Percentiles rank a stretch among this genome's conserved stretches.
These are phyloP conservation scores for Phytophthora nicotianae DNA, from an alignment of 352 stramenopile species.

Conservation along the genomic window DNA sequence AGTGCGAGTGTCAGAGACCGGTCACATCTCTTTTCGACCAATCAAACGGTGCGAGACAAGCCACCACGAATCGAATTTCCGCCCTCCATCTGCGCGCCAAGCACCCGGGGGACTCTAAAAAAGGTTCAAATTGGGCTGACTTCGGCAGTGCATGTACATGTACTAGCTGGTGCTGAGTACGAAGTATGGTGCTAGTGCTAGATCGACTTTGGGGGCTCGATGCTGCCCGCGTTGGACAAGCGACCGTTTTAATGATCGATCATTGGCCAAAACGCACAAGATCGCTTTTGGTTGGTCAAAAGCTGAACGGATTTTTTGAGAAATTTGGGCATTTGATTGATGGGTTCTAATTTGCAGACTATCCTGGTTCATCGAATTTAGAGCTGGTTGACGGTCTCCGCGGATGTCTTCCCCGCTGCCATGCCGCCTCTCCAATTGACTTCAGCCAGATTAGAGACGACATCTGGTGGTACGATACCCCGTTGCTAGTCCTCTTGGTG, in stretches of 20 bases:
- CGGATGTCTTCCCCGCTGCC: not conserved
- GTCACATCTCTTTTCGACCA: slow-evolving; percentile 11
- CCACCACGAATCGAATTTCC: slow-evolving; percentile 22
- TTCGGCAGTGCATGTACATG: not conserved
- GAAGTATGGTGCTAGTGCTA: not conserved
- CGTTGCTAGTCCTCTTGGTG: too few relatives aligned
- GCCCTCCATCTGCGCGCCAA: slow-evolving; percentile 24
- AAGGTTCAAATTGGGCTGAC: slow-evolving; percentile 11
- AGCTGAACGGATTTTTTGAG: slow-evolving; percentile 17
- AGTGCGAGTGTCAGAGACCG: slow-evolving; percentile 23
- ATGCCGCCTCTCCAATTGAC: not conserved
- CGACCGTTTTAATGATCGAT: not conserved
- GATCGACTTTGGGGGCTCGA: not conserved
- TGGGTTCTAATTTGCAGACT: slow-evolving; percentile 12
- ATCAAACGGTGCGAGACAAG: slow-evolving; percentile 29
- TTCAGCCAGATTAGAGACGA: not conserved
- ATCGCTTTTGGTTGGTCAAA: slow-evolving; percentile 9
- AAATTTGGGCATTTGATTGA: slow-evolving; percentile 30
- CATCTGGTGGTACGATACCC: too few relatives aligned
- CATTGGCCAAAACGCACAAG: slow-evolving; percentile 10
- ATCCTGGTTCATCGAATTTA: not conserved
- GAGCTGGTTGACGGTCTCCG: not conserved
- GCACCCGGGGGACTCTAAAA: slow-evolving; percentile 19
- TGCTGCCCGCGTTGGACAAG: slow-evolving; percentile 5
- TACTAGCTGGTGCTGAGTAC: not conserved